Base-by-base conservation (phyloP, 352 stramenopile genomes). In the Phytopythium boreale region DNA sequence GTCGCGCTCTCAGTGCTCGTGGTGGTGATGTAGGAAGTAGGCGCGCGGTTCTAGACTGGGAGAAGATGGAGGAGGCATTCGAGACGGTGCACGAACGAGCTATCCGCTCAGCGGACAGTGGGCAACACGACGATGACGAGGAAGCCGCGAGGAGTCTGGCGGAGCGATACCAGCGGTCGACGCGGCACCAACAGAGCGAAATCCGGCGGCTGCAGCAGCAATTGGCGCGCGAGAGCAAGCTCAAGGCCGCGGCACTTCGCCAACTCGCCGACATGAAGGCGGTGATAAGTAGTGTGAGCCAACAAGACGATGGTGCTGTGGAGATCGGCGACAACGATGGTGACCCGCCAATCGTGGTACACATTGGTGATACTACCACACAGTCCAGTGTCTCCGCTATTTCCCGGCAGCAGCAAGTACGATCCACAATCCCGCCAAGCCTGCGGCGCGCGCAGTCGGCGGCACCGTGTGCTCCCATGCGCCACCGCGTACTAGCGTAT, bases 161-260 rank as follows among this genome's bases (percentile, higher is more conserved):
- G 57, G 39, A 57, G 19, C 75, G 69, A 44, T 75, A 79, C 14
- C 56, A 80, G 36, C 86, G 79, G 39, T 74, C 77, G 3, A 66
- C 63, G 37, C 75, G 76, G 3, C 84, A 93, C 47, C 84, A 77
- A 44, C 79, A 91, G 58, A 87, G 81, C 31, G 80, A 93, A 61
- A 88, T 93, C 58, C 74, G 75, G 47, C 79, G 84, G 4, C 53
- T 93, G 22, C 79, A 88, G 59, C 70, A 81, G 59, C 82, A 93
- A 59, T 66, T 93, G 15, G 59, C 68, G 1, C 74, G 71, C 17
- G 84, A 93, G 62, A 77, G 62, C 11, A 77, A 72, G 20, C 55
- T 75, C 17, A 91, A 89, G 49, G 59, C 64, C 12, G 43, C 63
- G 12, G 55, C 55, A 12, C 12, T 51, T 11, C 55, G 39, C n/a